phyloP scores from a whole-genome alignment of 106 monocot species.

The Phalaenopsis equestris region DNA sequence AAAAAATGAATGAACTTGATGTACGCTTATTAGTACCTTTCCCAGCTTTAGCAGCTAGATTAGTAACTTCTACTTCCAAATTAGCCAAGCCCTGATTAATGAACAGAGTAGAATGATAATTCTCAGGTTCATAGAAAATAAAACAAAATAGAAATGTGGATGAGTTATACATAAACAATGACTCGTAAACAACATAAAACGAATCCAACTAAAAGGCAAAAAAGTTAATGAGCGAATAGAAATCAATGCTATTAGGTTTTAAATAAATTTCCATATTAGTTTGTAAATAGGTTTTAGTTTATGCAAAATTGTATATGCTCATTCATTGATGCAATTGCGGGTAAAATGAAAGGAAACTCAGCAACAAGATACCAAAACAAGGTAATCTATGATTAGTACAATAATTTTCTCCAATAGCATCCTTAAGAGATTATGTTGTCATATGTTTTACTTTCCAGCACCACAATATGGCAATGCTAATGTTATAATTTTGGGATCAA shows the following conservation, averaged over 20 bases:
- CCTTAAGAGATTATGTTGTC: not conserved
- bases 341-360: not conserved
- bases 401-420: not conserved
- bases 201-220: not conserved
- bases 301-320: constrained; percentile 1
- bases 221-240: no score
- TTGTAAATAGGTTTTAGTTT: not conserved
- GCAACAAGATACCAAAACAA: not conserved
- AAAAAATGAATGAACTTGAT: not conserved
- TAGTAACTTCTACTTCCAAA: constrained; percentile 91
- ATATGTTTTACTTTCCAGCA: not conserved
- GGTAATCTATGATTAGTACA: not conserved
- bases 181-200: not conserved
- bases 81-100: constrained; percentile 48
- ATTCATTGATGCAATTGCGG: not conserved
- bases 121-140: not conserved
- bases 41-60: constrained; percentile 90
- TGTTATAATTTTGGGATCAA: no score
- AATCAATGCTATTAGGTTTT: not conserved
- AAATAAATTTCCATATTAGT: not conserved
- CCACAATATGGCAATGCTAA: not conserved
- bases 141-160: not conserved
- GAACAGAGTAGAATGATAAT: constrained; percentile 7
- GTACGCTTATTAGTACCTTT: constrained; percentile 48
- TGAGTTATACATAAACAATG: not conserved